These are phyloP conservation scores for Blechomonas ayalai DNA, from an alignment of 208 protist species.

Conservation along the genomic window DNA sequence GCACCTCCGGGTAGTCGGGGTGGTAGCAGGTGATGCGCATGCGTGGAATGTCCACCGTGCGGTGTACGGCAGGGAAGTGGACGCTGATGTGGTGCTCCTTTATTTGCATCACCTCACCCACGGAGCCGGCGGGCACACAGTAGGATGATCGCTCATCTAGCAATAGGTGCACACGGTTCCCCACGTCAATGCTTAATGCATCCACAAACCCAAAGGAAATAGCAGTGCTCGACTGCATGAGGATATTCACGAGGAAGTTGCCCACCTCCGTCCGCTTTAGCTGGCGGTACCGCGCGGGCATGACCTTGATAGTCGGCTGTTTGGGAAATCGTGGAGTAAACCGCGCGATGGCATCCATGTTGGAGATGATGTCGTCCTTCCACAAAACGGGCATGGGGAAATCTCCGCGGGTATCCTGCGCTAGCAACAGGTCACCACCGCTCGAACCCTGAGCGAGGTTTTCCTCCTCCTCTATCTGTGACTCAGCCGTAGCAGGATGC, in stretches of 20 bases:
- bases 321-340: conserved; percentile 67
- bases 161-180: conserved; percentile 65
- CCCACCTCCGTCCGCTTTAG: conserved; percentile 75
- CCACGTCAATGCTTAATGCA: conserved; percentile 62
- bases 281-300: conserved; percentile 40
- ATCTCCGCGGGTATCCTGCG: no score
- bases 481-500: neutral
- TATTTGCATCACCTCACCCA: conserved; percentile 78
- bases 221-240: conserved; percentile 43
- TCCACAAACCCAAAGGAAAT: conserved; percentile 57
- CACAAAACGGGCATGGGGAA: conserved; percentile 5
- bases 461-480: conserved; percentile 1
- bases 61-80: conserved; percentile 64
- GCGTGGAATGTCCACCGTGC: conserved; percentile 69
- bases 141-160: conserved; percentile 38
- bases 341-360: conserved; percentile 47
- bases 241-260: conserved; percentile 73
- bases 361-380: conserved; percentile 56
- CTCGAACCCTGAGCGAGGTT: neutral
- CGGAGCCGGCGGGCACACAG: conserved; percentile 57
- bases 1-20: conserved; percentile 64
- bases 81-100: conserved; percentile 69
- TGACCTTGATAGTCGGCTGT: conserved; percentile 50
- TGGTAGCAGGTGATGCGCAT: conserved; percentile 71
- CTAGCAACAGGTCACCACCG: no score